Conservation (phyloP, 1,284 basidiomycete species). For the Schizopora paradoxa region DNA sequence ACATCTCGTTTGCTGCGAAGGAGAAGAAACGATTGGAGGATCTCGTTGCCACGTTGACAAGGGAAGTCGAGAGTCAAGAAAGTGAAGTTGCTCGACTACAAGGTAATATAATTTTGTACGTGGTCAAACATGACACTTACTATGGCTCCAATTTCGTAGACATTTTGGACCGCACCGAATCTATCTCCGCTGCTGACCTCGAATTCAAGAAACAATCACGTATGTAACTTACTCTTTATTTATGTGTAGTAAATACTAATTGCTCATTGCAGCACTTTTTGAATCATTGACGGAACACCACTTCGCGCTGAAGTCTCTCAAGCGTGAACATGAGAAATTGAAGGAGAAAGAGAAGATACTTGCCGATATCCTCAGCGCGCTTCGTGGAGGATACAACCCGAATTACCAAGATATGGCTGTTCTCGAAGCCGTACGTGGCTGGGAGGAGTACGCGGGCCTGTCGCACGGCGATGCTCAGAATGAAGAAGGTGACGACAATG, state of each 20-base stretch:
- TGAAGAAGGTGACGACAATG: conserved; percentile 32
- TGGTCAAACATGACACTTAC: conserved; percentile 9
- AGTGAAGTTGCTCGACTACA: conserved; percentile 64
- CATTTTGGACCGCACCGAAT: conserved; percentile 63
- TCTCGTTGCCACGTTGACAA: conserved; percentile 45
- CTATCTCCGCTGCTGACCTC: conserved; percentile 66
- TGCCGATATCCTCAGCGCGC: conserved; percentile 77
- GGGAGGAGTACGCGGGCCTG: conserved; percentile 75
- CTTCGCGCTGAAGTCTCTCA: conserved; percentile 71
- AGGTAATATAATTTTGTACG: conserved; percentile 37
- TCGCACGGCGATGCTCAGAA: conserved; percentile 57
- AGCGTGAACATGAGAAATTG: conserved; percentile 65
- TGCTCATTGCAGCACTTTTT: conserved; percentile 64
- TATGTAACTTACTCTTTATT: conserved; percentile 35
- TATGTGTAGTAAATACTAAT: conserved; percentile 25
- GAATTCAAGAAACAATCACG: conserved; percentile 83
- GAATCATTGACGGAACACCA: conserved; percentile 70
- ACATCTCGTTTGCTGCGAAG: conserved; percentile 81
- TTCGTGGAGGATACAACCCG: conserved; percentile 89
- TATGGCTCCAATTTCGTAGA: conserved; percentile 36
- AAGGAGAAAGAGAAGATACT: conserved; percentile 72
- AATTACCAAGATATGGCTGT: conserved; percentile 99
- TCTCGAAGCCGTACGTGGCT: conserved; percentile 91
- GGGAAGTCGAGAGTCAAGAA: conserved; percentile 57
- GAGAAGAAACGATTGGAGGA: conserved; percentile 79